Percentiles rank a stretch among this genome's conserved stretches.
phyloP scores from a whole-genome alignment of 169 alveolate species.

The Besnoitia besnoiti region DNA sequence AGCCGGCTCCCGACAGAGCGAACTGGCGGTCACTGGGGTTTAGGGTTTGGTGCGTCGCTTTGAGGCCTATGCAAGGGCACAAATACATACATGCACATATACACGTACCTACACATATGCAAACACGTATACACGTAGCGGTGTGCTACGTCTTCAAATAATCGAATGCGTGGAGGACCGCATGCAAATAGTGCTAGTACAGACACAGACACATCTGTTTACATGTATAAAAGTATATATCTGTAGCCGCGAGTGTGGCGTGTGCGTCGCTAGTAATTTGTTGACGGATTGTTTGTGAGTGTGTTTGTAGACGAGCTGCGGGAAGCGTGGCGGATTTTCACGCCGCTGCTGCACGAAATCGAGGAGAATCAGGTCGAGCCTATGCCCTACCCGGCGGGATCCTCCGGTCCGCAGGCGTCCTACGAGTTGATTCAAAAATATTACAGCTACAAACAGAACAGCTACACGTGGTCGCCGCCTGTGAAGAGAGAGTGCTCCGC shows the following conservation, averaged over 20 bases:
- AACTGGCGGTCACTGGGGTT: too few species aligned
- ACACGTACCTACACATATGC: too few species aligned
- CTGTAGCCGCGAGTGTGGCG: background rate
- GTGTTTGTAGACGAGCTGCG: slow-evolving; percentile 71
- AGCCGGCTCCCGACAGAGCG: too few species aligned
- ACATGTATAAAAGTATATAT: background rate
- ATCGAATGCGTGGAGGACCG: too few species aligned
- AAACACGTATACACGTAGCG: too few species aligned
- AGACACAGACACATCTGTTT: background rate
- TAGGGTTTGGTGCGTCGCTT: too few species aligned
- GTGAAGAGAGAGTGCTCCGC: too few species aligned
- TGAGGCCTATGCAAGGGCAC: too few species aligned
- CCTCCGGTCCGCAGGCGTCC: slow-evolving; percentile 76
- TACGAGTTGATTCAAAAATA: slow-evolving; percentile 71
- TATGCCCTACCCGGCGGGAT: slow-evolving; percentile 75
- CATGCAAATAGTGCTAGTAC: too few species aligned
- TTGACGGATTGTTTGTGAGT: background rate
- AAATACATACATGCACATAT: too few species aligned
- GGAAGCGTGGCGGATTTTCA: slow-evolving; percentile 81
- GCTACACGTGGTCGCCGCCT: slow-evolving; percentile 18
- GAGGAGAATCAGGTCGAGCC: slow-evolving; percentile 73
- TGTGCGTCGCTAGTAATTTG: background rate
- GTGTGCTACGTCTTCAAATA: too few species aligned
- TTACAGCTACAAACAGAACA: slow-evolving; percentile 48
- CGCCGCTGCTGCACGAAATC: slow-evolving; percentile 76